Base-by-base conservation (phyloP, 345 rosid genomes). In the Lepidium didymum region DNA sequence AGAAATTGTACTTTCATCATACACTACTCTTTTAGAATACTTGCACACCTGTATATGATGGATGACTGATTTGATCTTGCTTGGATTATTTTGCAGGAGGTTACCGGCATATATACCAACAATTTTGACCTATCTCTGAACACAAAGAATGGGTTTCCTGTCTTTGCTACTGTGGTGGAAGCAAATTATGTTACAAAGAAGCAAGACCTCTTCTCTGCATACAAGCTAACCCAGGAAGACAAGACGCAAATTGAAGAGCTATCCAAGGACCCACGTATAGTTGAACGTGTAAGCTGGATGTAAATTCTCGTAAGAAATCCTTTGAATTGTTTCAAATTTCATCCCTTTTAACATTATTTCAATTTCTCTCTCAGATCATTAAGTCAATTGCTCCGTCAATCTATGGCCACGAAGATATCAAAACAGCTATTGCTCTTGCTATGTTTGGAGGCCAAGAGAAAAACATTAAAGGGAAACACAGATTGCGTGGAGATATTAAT, bases 401-500 rank as follows among this genome's bases (percentile, higher is more conserved):
- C 50, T 91, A 94, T 77, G 97, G 99, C 53, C 99, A 91, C n/a
- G 99, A 89, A 34, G 97, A 87, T 82, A 91, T 94, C 67, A 94
- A 91, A 85, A 91, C 97, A 40, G 99, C 96, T 44, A 65, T 94
- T 44, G 81, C 99, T 36, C 95, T 94, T 68, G 95, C 97, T 11
- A 94, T 89, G 96, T 94, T 94, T 72, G 99, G 97, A 73, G 99
- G 97, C 43, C 99, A 94, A 72, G 97, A 94, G 85, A 91, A 94
- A 69, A 91, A 87, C 56, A 96, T 89, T 63, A 76, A 83, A 83
- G 97, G 99, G 69, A 94, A 91, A 73, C 99, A 94, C 69, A 61
- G 96, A 58, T 77, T 89, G 49, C 85, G 97, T 64, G 97, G 99
- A 43, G 99, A 94, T 76, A 91, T 94, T 62, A 94, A 91, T 77